Conservation (phyloP, 192 early-diverging fungal genomes). For the Dissophora globulifera region DNA sequence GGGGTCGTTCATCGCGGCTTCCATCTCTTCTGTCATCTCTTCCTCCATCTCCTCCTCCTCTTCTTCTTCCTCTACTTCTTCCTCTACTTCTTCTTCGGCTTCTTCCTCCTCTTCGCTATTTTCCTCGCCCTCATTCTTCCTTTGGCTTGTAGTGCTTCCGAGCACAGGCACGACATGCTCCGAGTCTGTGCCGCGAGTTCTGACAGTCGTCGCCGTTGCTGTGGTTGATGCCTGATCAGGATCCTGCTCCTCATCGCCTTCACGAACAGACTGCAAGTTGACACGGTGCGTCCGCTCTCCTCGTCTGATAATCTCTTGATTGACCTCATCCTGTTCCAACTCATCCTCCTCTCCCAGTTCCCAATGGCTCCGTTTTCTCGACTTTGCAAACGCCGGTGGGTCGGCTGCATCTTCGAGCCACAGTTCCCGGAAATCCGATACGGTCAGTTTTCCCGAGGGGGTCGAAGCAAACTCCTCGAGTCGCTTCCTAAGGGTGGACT, state of each 20-base stretch:
- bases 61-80: constrained; percentile 34
- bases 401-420: constrained; percentile 87
- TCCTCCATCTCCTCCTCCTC: constrained; percentile 55
- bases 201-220: constrained; percentile 13
- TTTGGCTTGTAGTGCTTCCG: not conserved
- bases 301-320: constrained; percentile 36
- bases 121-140: constrained; percentile 22
- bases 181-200: not conserved
- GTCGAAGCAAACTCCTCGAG: constrained; percentile 86
- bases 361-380: constrained; percentile 58
- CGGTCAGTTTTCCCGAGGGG: constrained; percentile 78
- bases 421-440: constrained; percentile 82
- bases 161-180: not conserved
- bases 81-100: constrained; percentile 27
- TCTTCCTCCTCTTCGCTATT: constrained; percentile 16
- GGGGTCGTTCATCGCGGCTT: constrained; percentile 37
- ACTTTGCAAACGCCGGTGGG: constrained; percentile 83
- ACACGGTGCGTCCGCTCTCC: constrained; percentile 23
- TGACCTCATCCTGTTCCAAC: constrained; percentile 36
- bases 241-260: constrained; percentile 24
- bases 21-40: constrained; percentile 52
- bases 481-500: constrained; percentile 83
- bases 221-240: no score
- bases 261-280: constrained; percentile 16
- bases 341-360: constrained; percentile 37